These are phyloP conservation scores for Saccharomyces pastorianus DNA, from an alignment of 1,139 yeast species.

Conservation along the genomic window DNA sequence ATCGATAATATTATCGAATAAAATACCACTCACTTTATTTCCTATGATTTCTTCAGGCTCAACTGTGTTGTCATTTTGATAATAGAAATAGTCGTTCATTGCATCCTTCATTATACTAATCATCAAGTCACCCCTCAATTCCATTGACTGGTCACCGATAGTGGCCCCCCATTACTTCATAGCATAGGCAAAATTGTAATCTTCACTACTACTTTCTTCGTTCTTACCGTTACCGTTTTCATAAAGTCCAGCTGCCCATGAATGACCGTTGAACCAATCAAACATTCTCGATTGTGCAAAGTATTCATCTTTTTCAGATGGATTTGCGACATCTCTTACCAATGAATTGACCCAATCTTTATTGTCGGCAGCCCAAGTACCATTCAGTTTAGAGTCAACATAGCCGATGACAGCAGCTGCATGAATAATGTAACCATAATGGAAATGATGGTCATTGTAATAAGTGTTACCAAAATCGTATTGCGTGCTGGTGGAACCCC, in stretches of 20 bases:
- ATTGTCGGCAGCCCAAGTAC: conserved; percentile 43
- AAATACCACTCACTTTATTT: conserved; percentile 68
- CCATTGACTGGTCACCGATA: conserved; percentile 45
- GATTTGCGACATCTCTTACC: conserved; percentile 66
- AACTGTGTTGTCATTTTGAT: conserved; percentile 39
- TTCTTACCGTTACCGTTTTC: conserved; percentile 73
- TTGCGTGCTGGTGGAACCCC: conserved; percentile 38
- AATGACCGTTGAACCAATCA: conserved; percentile 74
- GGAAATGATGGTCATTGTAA: conserved; percentile 78
- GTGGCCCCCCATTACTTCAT: conserved; percentile 62
- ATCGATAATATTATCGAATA: conserved; percentile 81
- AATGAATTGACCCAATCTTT: conserved; percentile 51
- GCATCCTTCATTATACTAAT: conserved; percentile 51
- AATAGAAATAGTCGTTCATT: conserved; percentile 54
- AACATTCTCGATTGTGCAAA: conserved; percentile 70
- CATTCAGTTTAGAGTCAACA: conserved; percentile 37
- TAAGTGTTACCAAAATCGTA: conserved; percentile 69
- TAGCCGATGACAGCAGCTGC: conserved; percentile 59
- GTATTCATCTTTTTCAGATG: conserved; percentile 44
- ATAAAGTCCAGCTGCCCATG: conserved; percentile 74
- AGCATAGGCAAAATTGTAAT: conserved; percentile 68
- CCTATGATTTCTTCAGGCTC: conserved; percentile 49
- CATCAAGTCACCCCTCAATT: conserved; percentile 52
- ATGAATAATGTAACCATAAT: conserved; percentile 69
- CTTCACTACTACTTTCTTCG: conserved; percentile 72